A percentile compares a stretch with the other conserved stretches of the same genome.
These are phyloP conservation scores for Infundibulicybe gibba DNA, from an alignment of 768 basidiomycete genomes.

Conservation along the genomic window DNA sequence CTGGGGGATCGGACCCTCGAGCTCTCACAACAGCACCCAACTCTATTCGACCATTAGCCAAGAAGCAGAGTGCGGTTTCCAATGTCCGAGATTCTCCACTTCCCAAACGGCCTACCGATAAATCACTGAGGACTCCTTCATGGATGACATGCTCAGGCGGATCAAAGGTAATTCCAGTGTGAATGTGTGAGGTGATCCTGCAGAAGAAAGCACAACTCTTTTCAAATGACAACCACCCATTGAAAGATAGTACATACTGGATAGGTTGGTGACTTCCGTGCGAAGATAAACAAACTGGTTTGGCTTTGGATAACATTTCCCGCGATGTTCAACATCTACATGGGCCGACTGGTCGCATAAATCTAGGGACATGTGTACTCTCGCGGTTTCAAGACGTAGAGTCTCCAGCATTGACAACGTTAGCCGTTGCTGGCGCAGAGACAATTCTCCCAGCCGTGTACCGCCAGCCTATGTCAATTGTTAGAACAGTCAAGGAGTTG, in stretches of 20 bases:
- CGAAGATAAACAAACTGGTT: slow-evolving; percentile 65
- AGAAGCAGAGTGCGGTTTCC: slow-evolving; percentile 65
- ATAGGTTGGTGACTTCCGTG: slow-evolving; percentile 58
- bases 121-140: slow-evolving; percentile 61
- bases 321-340: slow-evolving; percentile 24
- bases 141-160: slow-evolving; percentile 64
- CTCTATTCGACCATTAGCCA: slow-evolving; percentile 66
- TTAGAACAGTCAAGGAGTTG: neutral
- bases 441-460: slow-evolving; percentile 69
- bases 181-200: slow-evolving; percentile 52
- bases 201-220: neutral
- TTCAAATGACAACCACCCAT: neutral
- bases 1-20: slow-evolving; percentile 15
- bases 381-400: slow-evolving; percentile 64
- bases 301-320: slow-evolving; percentile 46
- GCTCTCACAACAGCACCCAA: slow-evolving; percentile 40
- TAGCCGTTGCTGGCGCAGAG: slow-evolving; percentile 74
- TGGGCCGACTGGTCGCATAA: slow-evolving; percentile 19
- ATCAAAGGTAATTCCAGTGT: slow-evolving; percentile 46
- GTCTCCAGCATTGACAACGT: slow-evolving; percentile 77
- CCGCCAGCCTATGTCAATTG: slow-evolving; percentile 63
- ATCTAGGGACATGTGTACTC: slow-evolving; percentile 51
- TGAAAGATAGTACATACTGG: slow-evolving; percentile 42
- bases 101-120: slow-evolving; percentile 62
- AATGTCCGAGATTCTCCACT: slow-evolving; percentile 48